Evolutionary conservation across 2,329 filamentous ascomycete genomes (phyloP), one percentile per base, ranked within the genome.

Genomic region (Alternaria panax): DNA sequence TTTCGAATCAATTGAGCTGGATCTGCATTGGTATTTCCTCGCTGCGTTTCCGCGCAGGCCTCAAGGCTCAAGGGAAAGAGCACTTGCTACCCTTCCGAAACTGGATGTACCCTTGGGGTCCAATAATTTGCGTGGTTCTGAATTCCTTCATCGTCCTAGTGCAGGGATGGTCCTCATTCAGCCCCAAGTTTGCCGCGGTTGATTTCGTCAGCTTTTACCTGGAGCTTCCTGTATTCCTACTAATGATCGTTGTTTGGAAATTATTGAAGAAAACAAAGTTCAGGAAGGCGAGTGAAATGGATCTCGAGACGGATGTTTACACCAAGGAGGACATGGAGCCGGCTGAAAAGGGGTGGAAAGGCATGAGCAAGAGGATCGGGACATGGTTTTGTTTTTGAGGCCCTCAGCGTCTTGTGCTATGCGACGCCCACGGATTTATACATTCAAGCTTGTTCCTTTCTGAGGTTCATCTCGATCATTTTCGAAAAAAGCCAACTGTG

Each of bases 21-120:
- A 80, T 83, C 48, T 81, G 79, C 63, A 84, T 83, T 62, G 83
- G 82, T 45, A 81, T 88, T 54, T 82, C 87, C 5, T 87, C 84
- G 67, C 75, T 89, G 24, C 84, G 86, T 3, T 89, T 89, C 79
- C 81, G 82, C 73, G 70, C 70, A 3, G 72, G 69, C 1, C 55
- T 75, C 27, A 73, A 73, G 51, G 80, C 79, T 1, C 87, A 87
- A 62, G 81, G 83, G 54, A 79, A 77, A 59, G 77, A 80, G 16
- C 77, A 76, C 20, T 78, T 80, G 50, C 79, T 83, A 43, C 82
- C 82, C 2, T 83, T 78, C 58, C 85, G 83, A n/a, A 90, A 90
- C 0, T 88, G 83, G 66, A 79, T 81, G 12, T 74, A 75, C 43
- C 86, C 86, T 86, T 80, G 73, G 79, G 70, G 87, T 82, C 75